These are phyloP conservation scores for Camellia granthamiana DNA, from an alignment of 148 eudicot genomes.

Conservation along the genomic window DNA sequence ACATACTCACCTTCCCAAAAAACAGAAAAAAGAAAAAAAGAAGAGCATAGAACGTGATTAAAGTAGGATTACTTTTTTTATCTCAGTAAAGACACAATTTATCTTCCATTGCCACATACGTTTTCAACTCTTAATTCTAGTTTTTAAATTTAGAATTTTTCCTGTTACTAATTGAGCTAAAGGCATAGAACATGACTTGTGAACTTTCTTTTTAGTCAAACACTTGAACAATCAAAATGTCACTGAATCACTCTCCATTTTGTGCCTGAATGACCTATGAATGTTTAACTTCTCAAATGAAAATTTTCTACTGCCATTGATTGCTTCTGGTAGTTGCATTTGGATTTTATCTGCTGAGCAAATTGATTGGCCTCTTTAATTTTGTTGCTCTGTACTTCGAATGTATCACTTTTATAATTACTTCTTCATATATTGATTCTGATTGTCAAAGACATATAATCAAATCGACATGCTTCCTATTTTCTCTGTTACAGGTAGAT, in stretches of 20 bases:
- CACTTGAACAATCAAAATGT: not conserved
- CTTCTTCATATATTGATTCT: not conserved
- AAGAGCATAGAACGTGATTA: too few species aligned
- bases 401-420: not conserved
- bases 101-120: not conserved
- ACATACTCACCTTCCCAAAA: too few species aligned
- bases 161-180: not conserved
- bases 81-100: not conserved
- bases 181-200: not conserved
- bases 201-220: not conserved
- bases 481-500: constrained; percentile 57
- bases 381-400: not conserved
- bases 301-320: too few species aligned
- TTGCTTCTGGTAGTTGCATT: too few species aligned
- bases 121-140: not conserved
- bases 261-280: not conserved
- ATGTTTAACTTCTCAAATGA: not conserved
- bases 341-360: too few species aligned
- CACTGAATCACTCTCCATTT: not conserved
- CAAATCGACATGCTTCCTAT: not conserved
- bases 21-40: too few species aligned
- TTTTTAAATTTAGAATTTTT: not conserved
- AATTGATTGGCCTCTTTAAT: constrained; percentile 5
- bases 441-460: not conserved
- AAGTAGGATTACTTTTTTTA: too few species aligned